phyloP scores from a whole-genome alignment of 495 filamentous ascomycete genomes.

The Articulospora tetracladia region DNA sequence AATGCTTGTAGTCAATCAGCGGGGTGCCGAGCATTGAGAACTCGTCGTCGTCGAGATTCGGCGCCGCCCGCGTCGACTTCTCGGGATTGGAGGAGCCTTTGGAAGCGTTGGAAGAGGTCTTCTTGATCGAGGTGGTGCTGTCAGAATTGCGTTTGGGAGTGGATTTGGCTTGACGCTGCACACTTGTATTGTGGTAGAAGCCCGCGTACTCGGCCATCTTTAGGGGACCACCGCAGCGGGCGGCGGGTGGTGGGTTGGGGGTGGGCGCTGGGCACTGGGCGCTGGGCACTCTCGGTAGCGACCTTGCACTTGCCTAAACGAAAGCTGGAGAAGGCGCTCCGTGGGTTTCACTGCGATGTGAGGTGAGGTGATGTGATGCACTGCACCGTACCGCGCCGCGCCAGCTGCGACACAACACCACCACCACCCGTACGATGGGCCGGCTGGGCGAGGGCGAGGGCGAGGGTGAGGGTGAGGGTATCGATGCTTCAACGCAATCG shows the following conservation, averaged over 20 bases:
- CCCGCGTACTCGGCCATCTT: conserved; percentile 21
- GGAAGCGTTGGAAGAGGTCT: not conserved
- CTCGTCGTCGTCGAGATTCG: not conserved
- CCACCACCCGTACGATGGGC: too few species aligned
- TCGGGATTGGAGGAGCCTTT: conserved; percentile 7
- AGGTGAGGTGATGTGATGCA: too few species aligned
- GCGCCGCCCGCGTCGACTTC: not conserved
- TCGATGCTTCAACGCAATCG: not conserved
- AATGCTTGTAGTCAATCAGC: conserved; percentile 24
- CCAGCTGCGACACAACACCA: too few species aligned
- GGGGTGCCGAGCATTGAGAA: conserved; percentile 24
- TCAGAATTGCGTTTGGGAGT: not conserved
- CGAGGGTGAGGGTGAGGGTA: not conserved
- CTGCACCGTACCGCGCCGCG: too few species aligned
- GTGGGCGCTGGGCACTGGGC: not conserved
- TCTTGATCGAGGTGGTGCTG: conserved; percentile 1
- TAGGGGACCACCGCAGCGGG: not conserved
- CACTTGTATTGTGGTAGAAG: conserved; percentile 13
- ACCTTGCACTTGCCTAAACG: conserved; percentile 9
- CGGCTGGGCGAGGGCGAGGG: too few species aligned
- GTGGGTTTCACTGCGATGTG: too few species aligned
- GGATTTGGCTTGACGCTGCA: not conserved
- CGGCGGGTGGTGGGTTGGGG: not conserved
- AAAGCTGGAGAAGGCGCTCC: conserved; percentile 13
- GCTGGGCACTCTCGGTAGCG: conserved; percentile 4